Evolutionary conservation across 768 basidiomycete species (phyloP).

Genomic region (Mycena pura): DNA sequence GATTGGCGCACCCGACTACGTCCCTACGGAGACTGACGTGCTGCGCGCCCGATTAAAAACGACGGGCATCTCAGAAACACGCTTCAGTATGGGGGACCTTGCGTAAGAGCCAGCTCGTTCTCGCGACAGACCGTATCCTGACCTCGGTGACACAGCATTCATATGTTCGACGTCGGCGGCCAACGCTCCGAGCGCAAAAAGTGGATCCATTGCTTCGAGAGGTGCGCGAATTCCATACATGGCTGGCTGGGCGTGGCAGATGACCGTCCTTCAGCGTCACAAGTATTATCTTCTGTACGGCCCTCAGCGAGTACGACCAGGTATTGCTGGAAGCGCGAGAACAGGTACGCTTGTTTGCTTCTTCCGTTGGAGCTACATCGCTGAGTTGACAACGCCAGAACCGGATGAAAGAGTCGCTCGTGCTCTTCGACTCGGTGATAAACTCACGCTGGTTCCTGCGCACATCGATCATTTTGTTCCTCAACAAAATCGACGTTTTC

Average conservation of each 20-base stretch:
- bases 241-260: constrained; percentile 36
- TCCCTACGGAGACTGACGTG: constrained; percentile 87
- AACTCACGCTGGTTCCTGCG: constrained; percentile 94
- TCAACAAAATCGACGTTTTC: constrained; percentile 95
- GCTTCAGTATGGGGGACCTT: constrained; percentile 73
- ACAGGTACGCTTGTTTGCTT: constrained; percentile 43
- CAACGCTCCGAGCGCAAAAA: constrained; percentile 84
- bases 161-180: constrained; percentile 83
- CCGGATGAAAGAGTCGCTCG: constrained; percentile 91
- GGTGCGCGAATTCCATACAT: background rate
- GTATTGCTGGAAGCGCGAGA: constrained; percentile 59
- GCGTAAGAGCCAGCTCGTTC: constrained; percentile 50
- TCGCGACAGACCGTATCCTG: background rate
- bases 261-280: constrained; percentile 45
- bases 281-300: constrained; percentile 71
- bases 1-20: constrained; percentile 81
- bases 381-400: constrained; percentile 72
- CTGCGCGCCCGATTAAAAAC: constrained; percentile 89
- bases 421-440: constrained; percentile 91
- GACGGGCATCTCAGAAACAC: constrained; percentile 89
- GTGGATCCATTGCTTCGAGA: constrained; percentile 77
- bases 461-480: constrained; percentile 89
- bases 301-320: constrained; percentile 67
- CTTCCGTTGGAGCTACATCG: constrained; percentile 36
- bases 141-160: constrained; percentile 49